Base-by-base conservation (phyloP, 2,329 filamentous ascomycete genomes). In the Ceratocystis alfenasii region DNA sequence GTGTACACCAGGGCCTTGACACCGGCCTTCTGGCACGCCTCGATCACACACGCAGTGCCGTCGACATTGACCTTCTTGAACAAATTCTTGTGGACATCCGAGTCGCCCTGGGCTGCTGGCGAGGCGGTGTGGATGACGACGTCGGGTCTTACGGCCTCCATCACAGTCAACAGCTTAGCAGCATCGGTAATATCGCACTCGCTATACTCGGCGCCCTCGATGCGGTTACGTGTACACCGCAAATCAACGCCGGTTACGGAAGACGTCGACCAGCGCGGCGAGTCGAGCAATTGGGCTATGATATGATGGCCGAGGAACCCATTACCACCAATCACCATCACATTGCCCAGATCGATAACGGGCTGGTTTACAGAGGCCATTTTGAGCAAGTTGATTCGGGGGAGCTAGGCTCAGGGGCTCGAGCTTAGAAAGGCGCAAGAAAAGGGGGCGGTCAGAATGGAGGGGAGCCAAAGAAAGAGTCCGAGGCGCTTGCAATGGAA, bases 101-200 rank as follows among this genome's bases (percentile, higher is more conserved):
- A 72, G 72, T 74, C 75, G 76, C 82, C 77, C 73, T 83, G 81
- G 67, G 78, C 80, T 28, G 80, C 75, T 48, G 89, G 89, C 44
- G 87, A 89, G 22, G 93, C 94, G 1, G 92, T 95, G 76, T 99
- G 93, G 72, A 97, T 87, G 63, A 99, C 90, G 15, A 95, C 83
- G 73, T 91, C 86, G 22, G 93, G 92, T 71, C 82, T 83, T 65
- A 86, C 80, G 69, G 84, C 78, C 41, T 80, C 75, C 71, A 97
- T 85, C 57, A 90, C 77, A 46, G 80, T 78, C 50, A 82, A 74
- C 69, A 94, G 80, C 68, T 80, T 80, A 65, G 79, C 78, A 20
- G 77, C 73, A 69, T 88, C 84, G 65, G 88, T 91, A 74, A 94
- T 90, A 75, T 93, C 88, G 73, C 85, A 88, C 70, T 90, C 85